A percentile compares a stretch with the other conserved stretches of the same genome.
phyloP scores from a whole-genome alignment of 345 rosid species.

The Ceriops zippeliana region DNA sequence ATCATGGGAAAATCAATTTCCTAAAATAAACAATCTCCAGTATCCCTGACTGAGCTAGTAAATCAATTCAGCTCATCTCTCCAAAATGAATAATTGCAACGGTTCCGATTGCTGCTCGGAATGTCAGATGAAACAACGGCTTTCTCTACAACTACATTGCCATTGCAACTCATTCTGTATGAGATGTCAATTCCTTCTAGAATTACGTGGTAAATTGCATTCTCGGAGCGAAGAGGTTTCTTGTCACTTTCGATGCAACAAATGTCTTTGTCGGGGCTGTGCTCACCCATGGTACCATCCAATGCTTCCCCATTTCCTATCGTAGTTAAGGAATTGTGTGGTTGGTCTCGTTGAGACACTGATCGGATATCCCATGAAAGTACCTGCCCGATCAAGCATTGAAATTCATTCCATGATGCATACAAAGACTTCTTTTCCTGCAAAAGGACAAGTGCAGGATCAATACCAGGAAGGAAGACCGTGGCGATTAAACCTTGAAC shows the following conservation, averaged over 20 bases:
- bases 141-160: constrained; percentile 59
- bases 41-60: no score
- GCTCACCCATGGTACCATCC: constrained; percentile 14
- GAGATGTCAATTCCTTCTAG: constrained; percentile 75
- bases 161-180: constrained; percentile 53
- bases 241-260: constrained; percentile 3
- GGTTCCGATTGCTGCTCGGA: constrained; percentile 12
- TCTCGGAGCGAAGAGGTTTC: constrained; percentile 10
- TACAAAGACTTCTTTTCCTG: constrained; percentile 73
- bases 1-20: no score
- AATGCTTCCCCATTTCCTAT: constrained; percentile 11
- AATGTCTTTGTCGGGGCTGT: constrained; percentile 25
- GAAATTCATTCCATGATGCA: constrained; percentile 60
- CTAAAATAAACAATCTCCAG: no score
- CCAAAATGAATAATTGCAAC: constrained; percentile 31
- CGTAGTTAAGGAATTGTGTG: constrained; percentile 29
- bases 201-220: constrained; percentile 55
- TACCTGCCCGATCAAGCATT: constrained; percentile 60
- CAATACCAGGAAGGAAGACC: neutral
- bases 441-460: constrained; percentile 13
- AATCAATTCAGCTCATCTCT: constrained; percentile 16
- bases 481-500: no score
- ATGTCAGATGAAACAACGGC: constrained; percentile 27
- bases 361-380: constrained; percentile 97
- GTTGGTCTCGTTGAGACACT: constrained; percentile 63